Conservation (phyloP, 2,329 filamentous ascomycete species). For the Huntiella savannae region DNA sequence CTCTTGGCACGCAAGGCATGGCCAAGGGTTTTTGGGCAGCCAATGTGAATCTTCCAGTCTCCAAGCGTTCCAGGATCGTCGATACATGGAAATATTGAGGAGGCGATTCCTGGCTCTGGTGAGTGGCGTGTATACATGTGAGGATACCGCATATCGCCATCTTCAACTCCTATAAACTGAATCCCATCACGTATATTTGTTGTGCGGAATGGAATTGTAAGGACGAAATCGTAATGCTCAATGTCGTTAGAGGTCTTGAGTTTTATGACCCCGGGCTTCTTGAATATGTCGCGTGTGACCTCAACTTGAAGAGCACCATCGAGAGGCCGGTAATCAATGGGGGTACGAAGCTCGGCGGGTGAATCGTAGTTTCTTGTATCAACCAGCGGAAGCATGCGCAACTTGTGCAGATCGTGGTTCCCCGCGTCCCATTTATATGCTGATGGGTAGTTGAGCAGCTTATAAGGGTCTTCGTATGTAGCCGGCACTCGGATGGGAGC, state of each 20-base stretch:
- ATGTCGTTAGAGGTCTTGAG: constrained; percentile 25
- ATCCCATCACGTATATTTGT: constrained; percentile 65
- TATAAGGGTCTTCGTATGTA: constrained; percentile 46
- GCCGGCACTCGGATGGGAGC: constrained; percentile 14
- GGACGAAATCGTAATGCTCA: constrained; percentile 24
- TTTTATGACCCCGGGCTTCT: constrained; percentile 25
- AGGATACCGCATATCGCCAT: constrained; percentile 64
- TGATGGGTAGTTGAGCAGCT: constrained; percentile 39
- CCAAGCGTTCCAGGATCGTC: constrained; percentile 68
- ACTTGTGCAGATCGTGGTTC: constrained; percentile 57
- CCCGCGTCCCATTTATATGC: constrained; percentile 45
- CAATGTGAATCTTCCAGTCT: constrained; percentile 76
- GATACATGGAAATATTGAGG: constrained; percentile 80
- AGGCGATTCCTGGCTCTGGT: constrained; percentile 57
- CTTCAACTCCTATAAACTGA: constrained; percentile 75
- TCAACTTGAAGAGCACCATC: constrained; percentile 30
- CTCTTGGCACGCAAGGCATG: constrained; percentile 36
- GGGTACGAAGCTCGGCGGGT: constrained; percentile 34
- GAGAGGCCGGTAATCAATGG: constrained; percentile 35
- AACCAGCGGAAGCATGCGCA: constrained; percentile 39
- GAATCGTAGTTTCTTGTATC: constrained; percentile 33
- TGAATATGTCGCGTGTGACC: constrained; percentile 13
- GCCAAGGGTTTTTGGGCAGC: constrained; percentile 68
- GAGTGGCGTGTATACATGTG: constrained; percentile 82
- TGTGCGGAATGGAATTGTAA: constrained; percentile 57